Conservation (phyloP, 495 filamentous ascomycete species). For the Durotheca rogersii region DNA sequence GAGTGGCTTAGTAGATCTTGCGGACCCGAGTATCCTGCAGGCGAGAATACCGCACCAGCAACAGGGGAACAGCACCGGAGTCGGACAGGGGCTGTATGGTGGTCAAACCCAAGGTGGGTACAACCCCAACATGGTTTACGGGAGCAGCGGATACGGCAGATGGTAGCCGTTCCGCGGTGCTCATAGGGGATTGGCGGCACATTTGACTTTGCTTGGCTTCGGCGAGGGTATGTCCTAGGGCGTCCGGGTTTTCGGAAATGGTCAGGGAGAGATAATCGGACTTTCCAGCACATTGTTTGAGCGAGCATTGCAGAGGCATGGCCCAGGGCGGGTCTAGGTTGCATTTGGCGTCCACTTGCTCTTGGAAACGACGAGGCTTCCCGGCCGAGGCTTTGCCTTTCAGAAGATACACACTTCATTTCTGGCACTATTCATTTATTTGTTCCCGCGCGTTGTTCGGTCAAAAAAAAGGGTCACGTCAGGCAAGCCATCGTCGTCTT, state of each 20-base stretch:
- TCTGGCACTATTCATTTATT: conserved; percentile 35
- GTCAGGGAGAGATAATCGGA: conserved; percentile 38
- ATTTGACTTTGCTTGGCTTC: conserved; percentile 26
- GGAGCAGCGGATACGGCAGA: conserved; percentile 65
- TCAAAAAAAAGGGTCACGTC: conserved; percentile 50
- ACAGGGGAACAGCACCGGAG: conserved; percentile 65
- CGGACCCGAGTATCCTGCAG: conserved; percentile 99
- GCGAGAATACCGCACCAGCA: conserved; percentile 88
- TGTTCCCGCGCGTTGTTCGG: conserved; percentile 38
- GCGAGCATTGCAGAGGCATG: conserved; percentile 42
- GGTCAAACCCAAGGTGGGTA: conserved; percentile 99
- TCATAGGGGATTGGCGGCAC: conserved; percentile 19
- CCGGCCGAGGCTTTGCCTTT: conserved; percentile 37
- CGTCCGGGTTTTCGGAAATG: conserved; percentile 39
- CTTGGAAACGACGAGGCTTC: conserved; percentile 46
- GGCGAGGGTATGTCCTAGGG: conserved; percentile 39
- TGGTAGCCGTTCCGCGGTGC: conserved; percentile 58
- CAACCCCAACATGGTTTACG: conserved; percentile 83
- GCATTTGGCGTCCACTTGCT: conserved; percentile 41
- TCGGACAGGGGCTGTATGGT: conserved; percentile 84
- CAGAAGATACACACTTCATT: conserved; percentile 39
- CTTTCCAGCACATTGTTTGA: conserved; percentile 38
- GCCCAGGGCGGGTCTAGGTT: conserved; percentile 43
- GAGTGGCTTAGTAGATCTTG: conserved; percentile 97
- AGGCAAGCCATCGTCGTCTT: conserved; percentile 68